Evolutionary conservation across 805 yeast genomes (phyloP).

Genomic region (Kazachstania africana): DNA sequence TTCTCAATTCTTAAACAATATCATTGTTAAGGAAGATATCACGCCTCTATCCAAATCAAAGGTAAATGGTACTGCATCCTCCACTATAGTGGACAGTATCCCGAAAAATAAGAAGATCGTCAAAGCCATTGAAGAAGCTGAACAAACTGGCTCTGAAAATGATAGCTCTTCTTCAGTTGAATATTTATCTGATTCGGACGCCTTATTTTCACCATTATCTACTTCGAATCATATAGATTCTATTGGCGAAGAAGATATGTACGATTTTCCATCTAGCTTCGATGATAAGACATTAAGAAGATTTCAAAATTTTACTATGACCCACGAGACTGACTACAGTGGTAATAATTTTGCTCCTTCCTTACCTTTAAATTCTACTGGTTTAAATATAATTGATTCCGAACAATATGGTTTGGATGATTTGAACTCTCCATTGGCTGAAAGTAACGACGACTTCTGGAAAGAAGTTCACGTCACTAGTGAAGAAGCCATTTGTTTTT

Average conservation of each 20-base stretch:
- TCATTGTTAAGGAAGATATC: conserved; percentile 20
- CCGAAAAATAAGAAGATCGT: no score
- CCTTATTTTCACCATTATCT: conserved; percentile 18
- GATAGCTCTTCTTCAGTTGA: conserved; percentile 4
- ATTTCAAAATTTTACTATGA: conserved; percentile 5
- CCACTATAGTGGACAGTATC: conserved; percentile 6
- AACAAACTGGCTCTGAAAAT: conserved; percentile 1
- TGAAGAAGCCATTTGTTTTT: conserved; percentile 14
- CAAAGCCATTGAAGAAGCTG: no score
- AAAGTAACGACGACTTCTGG: conserved; percentile 22
- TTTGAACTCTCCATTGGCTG: conserved; percentile 1
- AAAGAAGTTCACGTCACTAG: conserved; percentile 21
- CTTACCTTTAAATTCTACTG: neutral
- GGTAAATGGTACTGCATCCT: neutral
- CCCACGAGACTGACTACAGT: no score
- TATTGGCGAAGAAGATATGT: conserved; percentile 13
- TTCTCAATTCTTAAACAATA: conserved; percentile 14
- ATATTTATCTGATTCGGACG: conserved; percentile 10
- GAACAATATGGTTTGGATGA: neutral
- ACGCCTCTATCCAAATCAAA: conserved; percentile 11
- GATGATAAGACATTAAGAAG: conserved; percentile 5
- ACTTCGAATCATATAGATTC: conserved; percentile 7
- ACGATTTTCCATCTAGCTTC: conserved; percentile 5
- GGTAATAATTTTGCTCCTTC: neutral
- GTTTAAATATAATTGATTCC: neutral